A percentile compares a stretch with the other conserved stretches of the same genome.
phyloP scores from a whole-genome alignment of 768 basidiomycete genomes.

The Epithele typhae region DNA sequence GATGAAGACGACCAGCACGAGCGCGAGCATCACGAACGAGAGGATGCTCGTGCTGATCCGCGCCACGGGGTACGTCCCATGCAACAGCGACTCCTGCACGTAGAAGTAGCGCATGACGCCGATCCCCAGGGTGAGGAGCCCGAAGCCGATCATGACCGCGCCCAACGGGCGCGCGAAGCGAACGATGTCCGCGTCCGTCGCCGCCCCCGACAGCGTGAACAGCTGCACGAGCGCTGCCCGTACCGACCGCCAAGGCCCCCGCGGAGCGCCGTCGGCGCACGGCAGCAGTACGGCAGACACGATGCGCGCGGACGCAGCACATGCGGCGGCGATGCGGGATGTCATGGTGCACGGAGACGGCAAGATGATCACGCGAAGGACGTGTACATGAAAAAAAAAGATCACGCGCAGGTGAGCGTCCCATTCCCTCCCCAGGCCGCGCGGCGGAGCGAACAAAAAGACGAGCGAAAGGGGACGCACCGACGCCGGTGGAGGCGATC shows the following conservation, averaged over 20 bases:
- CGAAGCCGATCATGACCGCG: conserved; percentile 33
- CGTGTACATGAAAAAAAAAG: not conserved
- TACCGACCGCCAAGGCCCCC: too few relatives aligned
- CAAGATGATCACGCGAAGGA: not conserved
- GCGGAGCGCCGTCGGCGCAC: too few relatives aligned
- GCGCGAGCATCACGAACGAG: conserved; percentile 24
- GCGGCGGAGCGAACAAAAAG: not conserved
- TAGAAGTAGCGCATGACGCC: conserved; percentile 35
- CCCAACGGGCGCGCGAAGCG: conserved; percentile 41
- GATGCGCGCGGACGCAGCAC: too few relatives aligned
- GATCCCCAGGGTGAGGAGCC: conserved; percentile 30
- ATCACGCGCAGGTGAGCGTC: too few relatives aligned
- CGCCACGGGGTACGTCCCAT: conserved; percentile 39
- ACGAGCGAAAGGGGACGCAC: conserved; percentile 23
- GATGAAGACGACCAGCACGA: conserved; percentile 35
- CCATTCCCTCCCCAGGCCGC: not conserved
- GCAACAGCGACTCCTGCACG: conserved; percentile 33
- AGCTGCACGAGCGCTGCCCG: conserved; percentile 42
- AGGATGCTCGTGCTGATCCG: conserved; percentile 30
- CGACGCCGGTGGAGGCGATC: conserved; percentile 47
- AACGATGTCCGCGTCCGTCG: conserved; percentile 13
- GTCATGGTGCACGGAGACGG: too few relatives aligned
- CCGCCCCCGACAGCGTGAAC: conserved; percentile 34
- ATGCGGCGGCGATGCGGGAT: too few relatives aligned
- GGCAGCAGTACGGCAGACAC: too few relatives aligned